These are phyloP conservation scores for Polysphondylium violaceum DNA, from an alignment of 78 protist genomes.

Conservation along the genomic window DNA sequence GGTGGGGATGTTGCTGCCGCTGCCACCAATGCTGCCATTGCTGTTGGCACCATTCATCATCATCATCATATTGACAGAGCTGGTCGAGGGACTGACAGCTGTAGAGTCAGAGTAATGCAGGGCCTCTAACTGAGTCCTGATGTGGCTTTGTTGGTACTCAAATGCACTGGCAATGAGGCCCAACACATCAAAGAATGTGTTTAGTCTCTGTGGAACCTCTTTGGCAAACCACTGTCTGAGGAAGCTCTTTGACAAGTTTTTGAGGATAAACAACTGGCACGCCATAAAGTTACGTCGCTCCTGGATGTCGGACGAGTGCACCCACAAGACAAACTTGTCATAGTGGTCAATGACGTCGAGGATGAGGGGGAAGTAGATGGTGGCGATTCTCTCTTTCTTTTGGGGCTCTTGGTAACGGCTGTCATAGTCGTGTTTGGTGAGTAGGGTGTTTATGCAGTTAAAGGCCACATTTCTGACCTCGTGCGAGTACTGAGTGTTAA, in stretches of 20 bases:
- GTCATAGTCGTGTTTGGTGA: constrained; percentile 72
- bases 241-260: constrained; percentile 28
- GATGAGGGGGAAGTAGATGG: constrained; percentile 58
- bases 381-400: constrained; percentile 44
- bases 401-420: constrained; percentile 33
- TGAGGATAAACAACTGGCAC: constrained; percentile 33
- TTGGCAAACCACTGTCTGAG: constrained; percentile 70
- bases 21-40: not conserved
- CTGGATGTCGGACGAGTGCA: not conserved
- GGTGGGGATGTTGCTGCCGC: not conserved
- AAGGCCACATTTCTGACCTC: constrained; percentile 56
- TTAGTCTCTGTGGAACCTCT: constrained; percentile 67
- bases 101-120: too few species aligned
- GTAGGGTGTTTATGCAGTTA: constrained; percentile 5
- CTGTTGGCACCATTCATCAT: not conserved
- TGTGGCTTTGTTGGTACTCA: constrained; percentile 41
- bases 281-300: constrained; percentile 43
- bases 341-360: constrained; percentile 56
- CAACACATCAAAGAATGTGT: constrained; percentile 11
- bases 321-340: constrained; percentile 35
- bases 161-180: constrained; percentile 12
- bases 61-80: too few species aligned
- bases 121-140: too few species aligned
- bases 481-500: not conserved
- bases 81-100: not conserved